A percentile compares a stretch with the other conserved stretches of the same genome.
phyloP scores from a whole-genome alignment of 768 basidiomycete genomes.

The Boletus subparvulus region DNA sequence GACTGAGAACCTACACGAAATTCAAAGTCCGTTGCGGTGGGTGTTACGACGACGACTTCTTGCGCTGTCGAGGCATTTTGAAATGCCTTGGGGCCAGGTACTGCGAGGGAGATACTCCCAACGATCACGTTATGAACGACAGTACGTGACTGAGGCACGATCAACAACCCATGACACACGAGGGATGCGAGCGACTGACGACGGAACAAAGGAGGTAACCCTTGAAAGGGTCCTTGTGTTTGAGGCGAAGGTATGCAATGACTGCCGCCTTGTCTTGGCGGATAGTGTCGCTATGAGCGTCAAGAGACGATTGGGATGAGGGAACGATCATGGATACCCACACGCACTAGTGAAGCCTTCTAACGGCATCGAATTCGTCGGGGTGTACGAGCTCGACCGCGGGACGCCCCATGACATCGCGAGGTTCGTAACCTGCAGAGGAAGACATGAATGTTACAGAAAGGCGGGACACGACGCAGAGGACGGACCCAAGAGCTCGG shows the following conservation, averaged over 20 bases:
- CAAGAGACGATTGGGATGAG: not conserved
- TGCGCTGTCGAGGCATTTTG: constrained; percentile 83
- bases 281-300: constrained; percentile 61
- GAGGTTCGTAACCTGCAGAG: constrained; percentile 66
- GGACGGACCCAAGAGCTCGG: constrained; percentile 57
- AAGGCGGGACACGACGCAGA: not conserved
- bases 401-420: constrained; percentile 65
- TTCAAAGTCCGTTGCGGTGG: constrained; percentile 52
- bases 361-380: constrained; percentile 69
- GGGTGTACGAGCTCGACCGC: constrained; percentile 79
- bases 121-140: constrained; percentile 73
- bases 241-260: constrained; percentile 73
- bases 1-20: constrained; percentile 43
- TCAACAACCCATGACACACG: not conserved
- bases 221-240: constrained; percentile 75
- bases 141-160: constrained; percentile 48
- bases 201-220: constrained; percentile 75
- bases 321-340: not conserved
- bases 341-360: constrained; percentile 64
- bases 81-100: constrained; percentile 70
- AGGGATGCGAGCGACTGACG: constrained; percentile 43
- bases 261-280: constrained; percentile 77
- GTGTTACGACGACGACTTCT: constrained; percentile 74
- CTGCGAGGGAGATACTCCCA: constrained; percentile 77
- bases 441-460: not conserved